Conservation (phyloP, 2,329 filamentous ascomycete genomes). For the Ophiostoma quercus region DNA sequence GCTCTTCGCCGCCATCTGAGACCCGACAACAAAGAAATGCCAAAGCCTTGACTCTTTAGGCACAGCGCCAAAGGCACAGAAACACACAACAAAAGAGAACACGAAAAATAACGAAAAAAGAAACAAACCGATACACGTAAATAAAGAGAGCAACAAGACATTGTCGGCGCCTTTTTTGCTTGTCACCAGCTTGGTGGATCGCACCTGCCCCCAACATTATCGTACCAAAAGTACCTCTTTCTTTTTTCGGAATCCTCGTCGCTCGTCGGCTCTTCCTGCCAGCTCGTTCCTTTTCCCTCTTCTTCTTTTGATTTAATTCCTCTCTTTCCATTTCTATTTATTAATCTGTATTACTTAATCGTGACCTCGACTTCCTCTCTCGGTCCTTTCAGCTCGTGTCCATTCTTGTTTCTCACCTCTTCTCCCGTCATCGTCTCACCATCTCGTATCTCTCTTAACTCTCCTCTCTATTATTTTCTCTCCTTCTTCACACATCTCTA, state of each 20-base stretch:
- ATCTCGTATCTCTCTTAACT: background rate
- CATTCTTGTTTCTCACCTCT: conserved; percentile 1
- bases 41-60: conserved; percentile 4
- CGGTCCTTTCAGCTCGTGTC: background rate
- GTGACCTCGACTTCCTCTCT: background rate
- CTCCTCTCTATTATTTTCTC: background rate
- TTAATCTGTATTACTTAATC: conserved; percentile 12
- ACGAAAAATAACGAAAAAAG: background rate
- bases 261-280: conserved; percentile 10
- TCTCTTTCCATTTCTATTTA: background rate
- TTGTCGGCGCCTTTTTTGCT: background rate
- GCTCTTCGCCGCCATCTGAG: background rate
- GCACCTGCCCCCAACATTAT: conserved; percentile 11
- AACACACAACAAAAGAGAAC: background rate
- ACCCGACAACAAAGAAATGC: conserved; percentile 15
- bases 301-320: too few species aligned
- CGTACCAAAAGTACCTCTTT: conserved; percentile 8
- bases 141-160: background rate
- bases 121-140: background rate
- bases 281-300: background rate
- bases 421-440: background rate
- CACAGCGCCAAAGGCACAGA: conserved; percentile 1
- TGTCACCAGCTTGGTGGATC: conserved; percentile 9
- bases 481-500: background rate
- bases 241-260: background rate